Percentiles rank a stretch among this genome's conserved stretches.
Evolutionary conservation across 768 basidiomycete species (phyloP).

Genomic region (Mrakia gelida): DNA sequence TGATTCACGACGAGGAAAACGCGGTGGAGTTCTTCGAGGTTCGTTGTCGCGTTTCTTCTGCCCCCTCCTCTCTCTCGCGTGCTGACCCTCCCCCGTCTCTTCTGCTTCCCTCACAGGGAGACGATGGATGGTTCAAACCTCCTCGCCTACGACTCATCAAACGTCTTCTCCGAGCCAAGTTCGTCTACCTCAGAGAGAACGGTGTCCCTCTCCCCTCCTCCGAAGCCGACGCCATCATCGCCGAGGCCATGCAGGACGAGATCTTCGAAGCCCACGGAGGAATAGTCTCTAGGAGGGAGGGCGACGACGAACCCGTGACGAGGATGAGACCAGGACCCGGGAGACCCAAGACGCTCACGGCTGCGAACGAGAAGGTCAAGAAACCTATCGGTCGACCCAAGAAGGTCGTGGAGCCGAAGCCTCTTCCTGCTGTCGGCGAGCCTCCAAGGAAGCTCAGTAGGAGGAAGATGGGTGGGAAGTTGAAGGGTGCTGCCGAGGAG

Average conservation of each 20-base stretch:
- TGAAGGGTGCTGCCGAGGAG: slow-evolving; percentile 2
- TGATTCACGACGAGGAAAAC: slow-evolving; percentile 71
- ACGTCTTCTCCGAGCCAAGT: slow-evolving; percentile 25
- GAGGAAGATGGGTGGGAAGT: neutral
- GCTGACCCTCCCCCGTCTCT: neutral
- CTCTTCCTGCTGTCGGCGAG: slow-evolving; percentile 7
- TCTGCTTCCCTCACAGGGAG: neutral
- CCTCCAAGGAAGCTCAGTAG: neutral
- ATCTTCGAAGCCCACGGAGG: slow-evolving; percentile 5
- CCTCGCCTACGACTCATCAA: slow-evolving; percentile 25
- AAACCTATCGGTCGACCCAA: neutral
- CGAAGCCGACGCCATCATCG: slow-evolving; percentile 22
- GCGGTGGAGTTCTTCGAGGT: slow-evolving; percentile 72
- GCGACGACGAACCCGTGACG: slow-evolving; percentile 32
- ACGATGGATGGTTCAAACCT: slow-evolving; percentile 29
- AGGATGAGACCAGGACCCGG: slow-evolving; percentile 26
- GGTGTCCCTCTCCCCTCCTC: neutral
- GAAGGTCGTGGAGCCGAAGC: neutral
- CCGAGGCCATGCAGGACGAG: neutral
- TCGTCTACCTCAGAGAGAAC: neutral
- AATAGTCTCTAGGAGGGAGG: slow-evolving; percentile 29
- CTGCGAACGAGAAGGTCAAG: slow-evolving; percentile 29
- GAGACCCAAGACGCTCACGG: slow-evolving; percentile 27
- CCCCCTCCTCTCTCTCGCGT: neutral
- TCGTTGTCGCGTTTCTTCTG: slow-evolving; percentile 40